Base-by-base conservation (phyloP, 2,329 filamentous ascomycete genomes). In the Exophiala phaeomuriformis region DNA sequence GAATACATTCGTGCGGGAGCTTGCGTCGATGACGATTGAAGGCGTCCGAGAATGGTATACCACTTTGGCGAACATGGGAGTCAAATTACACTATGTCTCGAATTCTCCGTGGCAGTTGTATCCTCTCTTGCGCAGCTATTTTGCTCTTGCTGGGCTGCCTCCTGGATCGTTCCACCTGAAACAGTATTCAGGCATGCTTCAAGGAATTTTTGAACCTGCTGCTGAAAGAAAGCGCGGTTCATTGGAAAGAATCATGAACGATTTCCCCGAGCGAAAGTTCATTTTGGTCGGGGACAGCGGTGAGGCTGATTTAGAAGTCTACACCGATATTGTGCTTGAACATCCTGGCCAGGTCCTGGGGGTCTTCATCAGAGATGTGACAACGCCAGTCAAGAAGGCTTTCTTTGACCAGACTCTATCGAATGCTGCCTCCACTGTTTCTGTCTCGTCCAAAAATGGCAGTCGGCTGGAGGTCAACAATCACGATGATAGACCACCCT, bases 31-130 rank as follows among this genome's bases (percentile, higher is more conserved):
- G 43, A 89, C 83, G 0, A 83, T 98, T 27, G 85, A 90, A 10
- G 93, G 93, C 1, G 90, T 97, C 19, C 81, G 77, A 53, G 88
- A 94, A 58, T 97, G 93, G 91, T 98, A 97, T 66, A 82, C 76
- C 35, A 77, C 77, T 19, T 77, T 98, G 71, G 79, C 86, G 37
- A 76, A 83, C 19, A 82, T 91, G 72, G 90, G 90, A 12, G 91
- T 97, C 28, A 82, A 84, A 63, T 79, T 98, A 49, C 94, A 98
- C 67, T 98, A 98, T 68, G 94, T 95, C 60, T 98, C 93, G n/a
- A 98, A 98, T 70, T 95, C 91, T 47, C 93, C 93, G 0, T 98
- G 94, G 94, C 94, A 98, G 68, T 78, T 98, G 4, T 98, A 88
- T 64, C 93, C 93, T 0, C 82, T 97, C 2, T 74, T 98, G 7